Evolutionary conservation across 768 basidiomycete genomes (phyloP), one percentile per base, ranked within the genome.

Genomic region (Clitopilus hobsonii): DNA sequence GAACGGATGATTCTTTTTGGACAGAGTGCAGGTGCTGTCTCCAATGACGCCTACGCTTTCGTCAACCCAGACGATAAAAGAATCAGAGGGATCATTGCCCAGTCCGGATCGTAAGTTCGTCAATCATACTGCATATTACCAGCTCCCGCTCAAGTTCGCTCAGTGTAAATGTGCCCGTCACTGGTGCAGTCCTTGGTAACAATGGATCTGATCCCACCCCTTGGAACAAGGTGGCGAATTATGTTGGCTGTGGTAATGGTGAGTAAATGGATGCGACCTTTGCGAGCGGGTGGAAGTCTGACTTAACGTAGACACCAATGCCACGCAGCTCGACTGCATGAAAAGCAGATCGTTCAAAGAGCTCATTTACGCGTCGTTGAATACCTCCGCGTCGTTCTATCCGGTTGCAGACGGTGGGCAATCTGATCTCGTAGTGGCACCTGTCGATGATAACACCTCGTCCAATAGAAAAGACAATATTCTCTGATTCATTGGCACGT

Each of bases 1-100:
- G 59, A 69, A n/a, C 63, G 77, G 53, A 64, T 72, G 32, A 63
- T 61, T 14, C 36, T 72, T 16, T 70, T 68, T 45, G 71, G 71
- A 7, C 66, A 72, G 49, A 70, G 69, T 53, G 71, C 71, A 3
- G 71, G 71, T 8, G 65, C 63, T 30, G 58, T 56, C 3, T 61
- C 69, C 1, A 61, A 57, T 25, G 69, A 69, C 56, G 61, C 60
- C 0, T 72, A 68, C 54, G 59, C 67, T 0, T 68, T 68, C 49
- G 58, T 67, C 1, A 65, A 70, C 52, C 67, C 65, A n/a, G 56
- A 64, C 16, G 65, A 67, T 56, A 65, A 60, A 13, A 64, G 64
- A 23, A 65, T 71, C 4, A 66, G 68, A 60, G 67, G 67, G 14
- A 56, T 67, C 6, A 71, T 71, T 38, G 61, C 66, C 32, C 61